phyloP scores from a whole-genome alignment of 75 land plant genomes.

The Larix kaempferi region DNA sequence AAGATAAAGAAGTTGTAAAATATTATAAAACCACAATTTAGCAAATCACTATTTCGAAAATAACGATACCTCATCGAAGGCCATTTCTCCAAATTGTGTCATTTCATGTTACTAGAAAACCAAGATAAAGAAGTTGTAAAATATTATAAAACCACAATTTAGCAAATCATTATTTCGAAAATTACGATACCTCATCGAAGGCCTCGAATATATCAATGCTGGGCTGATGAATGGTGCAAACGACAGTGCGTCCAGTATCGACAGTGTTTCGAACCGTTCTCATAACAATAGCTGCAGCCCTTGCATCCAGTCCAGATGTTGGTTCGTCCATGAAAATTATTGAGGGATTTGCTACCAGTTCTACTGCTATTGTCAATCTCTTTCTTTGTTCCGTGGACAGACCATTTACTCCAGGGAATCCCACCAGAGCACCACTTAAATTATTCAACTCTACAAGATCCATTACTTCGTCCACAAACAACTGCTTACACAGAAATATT shows the following conservation, averaged over 20 bases:
- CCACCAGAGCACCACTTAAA: conserved; percentile 11
- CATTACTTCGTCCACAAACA: conserved; percentile 18
- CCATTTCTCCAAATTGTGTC: too few relatives aligned
- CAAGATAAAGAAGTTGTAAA: too few relatives aligned
- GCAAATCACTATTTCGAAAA: too few relatives aligned
- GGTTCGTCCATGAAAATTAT: conserved; percentile 25
- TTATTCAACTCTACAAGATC: conserved; percentile 22
- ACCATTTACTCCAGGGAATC: conserved; percentile 15
- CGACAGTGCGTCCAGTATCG: conserved; percentile 14
- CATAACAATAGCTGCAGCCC: conserved; percentile 11
- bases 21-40: too few relatives aligned
- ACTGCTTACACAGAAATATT: conserved; percentile 3
- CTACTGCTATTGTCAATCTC: conserved; percentile 18
- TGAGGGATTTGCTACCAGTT: conserved; percentile 22
- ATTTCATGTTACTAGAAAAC: too few relatives aligned
- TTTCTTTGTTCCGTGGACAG: conserved; percentile 23
- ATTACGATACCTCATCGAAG: conserved; percentile 25
- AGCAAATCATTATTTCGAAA: too few relatives aligned
- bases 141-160: too few relatives aligned
- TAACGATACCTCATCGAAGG: too few relatives aligned
- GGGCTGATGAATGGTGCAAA: conserved; percentile 8
- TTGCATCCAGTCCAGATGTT: conserved; percentile 21
- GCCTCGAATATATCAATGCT: conserved; percentile 19
- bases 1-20: too few relatives aligned
- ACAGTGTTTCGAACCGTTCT: conserved; percentile 18